Evolutionary conservation across 2,329 filamentous ascomycete species (phyloP), one percentile per base, ranked within the genome.

Genomic region (Chrysosporium keratinophilum): DNA sequence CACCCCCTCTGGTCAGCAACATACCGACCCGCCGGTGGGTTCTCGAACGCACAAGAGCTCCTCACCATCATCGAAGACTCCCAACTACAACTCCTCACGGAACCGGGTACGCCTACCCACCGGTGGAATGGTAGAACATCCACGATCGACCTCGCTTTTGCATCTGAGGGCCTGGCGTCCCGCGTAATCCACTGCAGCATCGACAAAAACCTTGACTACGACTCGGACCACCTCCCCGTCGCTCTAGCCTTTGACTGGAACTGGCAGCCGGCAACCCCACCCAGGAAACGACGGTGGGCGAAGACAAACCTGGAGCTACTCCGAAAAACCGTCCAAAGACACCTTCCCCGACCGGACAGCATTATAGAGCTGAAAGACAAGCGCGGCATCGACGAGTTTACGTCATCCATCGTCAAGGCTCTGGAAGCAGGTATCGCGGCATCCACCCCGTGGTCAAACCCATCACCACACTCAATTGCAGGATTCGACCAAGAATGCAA

Each of bases 221-320:
- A 62, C 37, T 66, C 61, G 0, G 62, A 66, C 51, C 59, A 65
- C 52, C 60, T 60, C 42, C 62, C 60, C 39, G 60, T 64, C 31
- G 35, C 54, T 10, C 54, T 54, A 15, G 42, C 46, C 2, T 19
- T 64, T 14, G 53, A 64, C 44, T 64, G 60, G 55, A 56, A 52
- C 33, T 62, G 50, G 57, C 37, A 61, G 53, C 52, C 50, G 14
- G 55, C 53, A 28, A 50, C 4, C 2, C 46, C 46, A 39, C n/a
- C 35, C 31, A 49, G 51, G 39, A 58, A 57, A 45, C 55, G 58
- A 6, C 42, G 56, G 6, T 62, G 54, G 58, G 42, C 46, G 15
- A 59, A 56, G 43, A 62, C 52, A 14, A 57, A 63, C 42, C 11
- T 31, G 15, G 35, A 33, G 37, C 28, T 50, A 39, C 59, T 64